Conservation (phyloP, 2,329 filamentous ascomycete species). For the Juglanconis oblonga region DNA sequence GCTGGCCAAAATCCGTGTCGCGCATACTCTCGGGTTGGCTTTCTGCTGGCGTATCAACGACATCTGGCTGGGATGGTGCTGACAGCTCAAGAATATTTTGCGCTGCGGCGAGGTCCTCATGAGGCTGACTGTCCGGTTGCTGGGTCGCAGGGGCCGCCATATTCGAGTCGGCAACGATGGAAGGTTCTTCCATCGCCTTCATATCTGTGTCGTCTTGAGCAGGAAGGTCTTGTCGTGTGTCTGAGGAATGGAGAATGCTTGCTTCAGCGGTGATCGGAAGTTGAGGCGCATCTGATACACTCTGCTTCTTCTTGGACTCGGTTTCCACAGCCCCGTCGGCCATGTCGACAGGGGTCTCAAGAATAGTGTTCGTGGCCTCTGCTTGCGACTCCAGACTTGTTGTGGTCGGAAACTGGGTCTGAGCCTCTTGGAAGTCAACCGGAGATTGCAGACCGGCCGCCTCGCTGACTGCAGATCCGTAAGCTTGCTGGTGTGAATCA, state of each 20-base stretch:
- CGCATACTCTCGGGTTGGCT: not conserved
- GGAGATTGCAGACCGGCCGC: not conserved
- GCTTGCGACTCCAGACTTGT: constrained; percentile 19
- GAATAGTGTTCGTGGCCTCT: constrained; percentile 16
- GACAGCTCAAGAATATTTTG: too few relatives aligned
- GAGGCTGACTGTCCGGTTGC: not conserved
- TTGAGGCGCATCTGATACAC: not conserved
- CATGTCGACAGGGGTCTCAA: constrained; percentile 21
- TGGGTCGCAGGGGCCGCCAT: not conserved
- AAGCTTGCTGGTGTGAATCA: not conserved
- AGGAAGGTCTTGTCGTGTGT: not conserved
- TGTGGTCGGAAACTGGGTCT: not conserved
- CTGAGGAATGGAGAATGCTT: not conserved
- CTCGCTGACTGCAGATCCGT: not conserved
- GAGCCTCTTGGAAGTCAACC: not conserved
- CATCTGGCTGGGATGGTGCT: not conserved
- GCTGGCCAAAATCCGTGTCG: not conserved
- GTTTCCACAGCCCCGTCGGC: constrained; percentile 26
- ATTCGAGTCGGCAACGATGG: not conserved
- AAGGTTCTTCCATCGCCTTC: not conserved
- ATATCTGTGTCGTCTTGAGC: not conserved
- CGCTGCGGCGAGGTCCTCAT: not conserved
- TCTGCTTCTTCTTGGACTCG: constrained; percentile 28
- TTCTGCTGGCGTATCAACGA: not conserved
- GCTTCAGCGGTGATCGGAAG: not conserved